Conservation (phyloP, 345 rosid species). For the Eutrema yunnanense region DNA sequence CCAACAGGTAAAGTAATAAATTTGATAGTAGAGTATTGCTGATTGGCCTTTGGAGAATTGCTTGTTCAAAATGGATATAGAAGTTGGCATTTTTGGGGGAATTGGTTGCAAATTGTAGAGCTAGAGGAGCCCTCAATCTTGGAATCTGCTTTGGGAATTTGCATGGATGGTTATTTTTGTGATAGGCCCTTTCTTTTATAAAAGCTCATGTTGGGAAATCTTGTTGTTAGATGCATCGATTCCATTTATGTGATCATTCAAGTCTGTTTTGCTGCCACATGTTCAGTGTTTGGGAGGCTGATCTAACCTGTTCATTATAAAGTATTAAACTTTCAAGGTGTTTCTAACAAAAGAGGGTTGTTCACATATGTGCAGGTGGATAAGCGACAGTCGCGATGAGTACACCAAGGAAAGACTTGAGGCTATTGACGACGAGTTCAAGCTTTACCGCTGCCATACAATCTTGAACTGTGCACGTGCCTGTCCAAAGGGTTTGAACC, state of each 20-base stretch:
- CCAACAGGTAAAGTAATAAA: conserved; percentile 54
- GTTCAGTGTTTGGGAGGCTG: not conserved
- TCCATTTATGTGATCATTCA: not conserved
- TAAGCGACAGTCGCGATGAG: conserved; percentile 96
- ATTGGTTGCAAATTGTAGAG: not conserved
- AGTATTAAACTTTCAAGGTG: not conserved
- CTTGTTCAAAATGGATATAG: not conserved
- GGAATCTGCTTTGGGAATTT: not conserved
- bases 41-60: not conserved
- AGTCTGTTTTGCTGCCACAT: not conserved
- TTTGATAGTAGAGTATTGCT: not conserved
- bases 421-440: conserved; percentile 84
- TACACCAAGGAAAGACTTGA: conserved; percentile 80
- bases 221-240: not conserved
- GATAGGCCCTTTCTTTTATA: too few relatives aligned
- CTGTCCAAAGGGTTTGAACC: conserved; percentile 98
- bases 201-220: too few relatives aligned
- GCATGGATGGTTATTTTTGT: not conserved
- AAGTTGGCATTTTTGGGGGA: not conserved
- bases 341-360: not conserved
- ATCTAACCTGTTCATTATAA: not conserved
- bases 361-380: conserved; percentile 64
- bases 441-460: conserved; percentile 97
- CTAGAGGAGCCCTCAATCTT: not conserved
- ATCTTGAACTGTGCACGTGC: conserved; percentile 97